Evolutionary conservation across 2,329 filamentous ascomycete genomes (phyloP), one percentile per base, ranked within the genome.

Genomic region (Curvularia sp.): DNA sequence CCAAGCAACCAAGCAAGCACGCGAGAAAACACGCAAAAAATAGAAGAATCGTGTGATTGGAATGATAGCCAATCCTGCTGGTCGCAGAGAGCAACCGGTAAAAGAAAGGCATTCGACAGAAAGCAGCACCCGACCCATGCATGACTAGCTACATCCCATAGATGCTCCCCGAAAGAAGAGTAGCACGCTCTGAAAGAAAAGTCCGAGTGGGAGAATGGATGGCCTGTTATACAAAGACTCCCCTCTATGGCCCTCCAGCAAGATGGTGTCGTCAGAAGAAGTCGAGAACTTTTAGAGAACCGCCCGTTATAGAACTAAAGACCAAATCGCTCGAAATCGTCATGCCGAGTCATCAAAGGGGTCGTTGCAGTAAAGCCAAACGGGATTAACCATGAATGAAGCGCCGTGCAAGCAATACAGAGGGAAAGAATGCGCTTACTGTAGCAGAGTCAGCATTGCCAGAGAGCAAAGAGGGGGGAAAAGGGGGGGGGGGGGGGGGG

Each of bases 371-470:
- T 64, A 75, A 55, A 70, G 66, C 70, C 69, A 75, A 74, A 68
- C 71, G 65, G 63, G 61, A n/a, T 63, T 57, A 70, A 75, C 69
- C 69, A 71, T 65, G 65, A 65, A 69, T 68, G 68, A 66, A 69
- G 66, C 67, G 74, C 73, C 71, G 66, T 71, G 64, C 70, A 68
- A 73, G 64, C 61, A 68, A 69, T 66, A 74, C 55, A 72, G 63
- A 72, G 67, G 64, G 65, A 72, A 75, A 73, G 67, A 74, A 72
- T 67, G 66, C 68, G 73, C 74, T 77, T 77, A 77, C 75, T 77
- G 59, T 38, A 36, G 27, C 3, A 19, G 23, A 45, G 53, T 68
- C 48, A 68, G 61, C 39, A 60, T 67, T 49, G 61, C n/a, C 32
- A 53, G 32, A 13, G 8, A 38, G 27, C 5, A 32, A n/a, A 21